Evolutionary conservation across 768 basidiomycete species (phyloP), one percentile per base, ranked within the genome.

Genomic region (Termitomyces heimii): DNA sequence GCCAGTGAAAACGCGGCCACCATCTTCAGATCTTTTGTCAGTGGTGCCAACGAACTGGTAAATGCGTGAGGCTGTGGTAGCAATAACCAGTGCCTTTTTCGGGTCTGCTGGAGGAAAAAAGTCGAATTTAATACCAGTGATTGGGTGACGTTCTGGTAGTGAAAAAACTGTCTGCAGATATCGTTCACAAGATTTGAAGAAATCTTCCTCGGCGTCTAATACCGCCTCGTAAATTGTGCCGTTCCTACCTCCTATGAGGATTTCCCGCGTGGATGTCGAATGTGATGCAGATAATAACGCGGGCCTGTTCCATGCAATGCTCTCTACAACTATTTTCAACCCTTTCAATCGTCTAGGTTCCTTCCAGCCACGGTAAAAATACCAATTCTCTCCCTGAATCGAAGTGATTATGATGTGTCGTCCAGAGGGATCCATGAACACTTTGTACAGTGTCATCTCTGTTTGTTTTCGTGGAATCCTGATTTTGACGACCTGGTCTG

Each of bases 391-490:
- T 51, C 94, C 94, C 65, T 92, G 85, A 13, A 75, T 76, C 9
- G 94, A 94, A 0, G 92, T 91, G 53, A 96, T 79, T 42, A 98
- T 72, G 50, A 96, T 82, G 73, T 98, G 97, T 34, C 90, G 80
- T 4, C 95, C 95, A 0, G 94, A 89, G 14, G 95, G 95, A 70
- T 98, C 95, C 68, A 91, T 82, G 73, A 94, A 98, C 53, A 98
- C 72, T 66, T 88, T 88, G 75, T 88, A 74, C 47, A 98, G 84
- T 8, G 80, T 76, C 76, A 92, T 82, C 59, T 93, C 89, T n/a
- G 78, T 73, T 1, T 82, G 78, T 68, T 90, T 92, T 58, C 85
- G 80, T 20, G 85, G 84, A 57, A 92, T 86, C 46, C 79, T 86
- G 13, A 98, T 80, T 66, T 88, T 89, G 61, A 89, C 73, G 47